phyloP scores from a whole-genome alignment of 2,329 filamentous ascomycete genomes.

The Diaporthe eres region DNA sequence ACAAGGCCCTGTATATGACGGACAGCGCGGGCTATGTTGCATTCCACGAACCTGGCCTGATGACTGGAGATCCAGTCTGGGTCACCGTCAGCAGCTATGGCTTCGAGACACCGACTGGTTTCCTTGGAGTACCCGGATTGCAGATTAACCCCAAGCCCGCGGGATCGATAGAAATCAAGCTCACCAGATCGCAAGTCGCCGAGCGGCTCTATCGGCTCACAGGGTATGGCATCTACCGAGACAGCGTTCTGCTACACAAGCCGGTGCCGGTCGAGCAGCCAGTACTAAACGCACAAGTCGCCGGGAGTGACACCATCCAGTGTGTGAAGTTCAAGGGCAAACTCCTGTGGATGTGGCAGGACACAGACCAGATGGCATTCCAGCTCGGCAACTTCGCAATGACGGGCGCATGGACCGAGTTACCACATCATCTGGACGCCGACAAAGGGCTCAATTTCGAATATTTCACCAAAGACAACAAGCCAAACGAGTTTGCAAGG shows the following conservation, averaged over 20 bases:
- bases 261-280: conserved; percentile 25
- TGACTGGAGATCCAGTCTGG: conserved; percentile 39
- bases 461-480: conserved; percentile 35
- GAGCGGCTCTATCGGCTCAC: conserved; percentile 39
- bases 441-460: conserved; percentile 35
- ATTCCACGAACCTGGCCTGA: conserved; percentile 40
- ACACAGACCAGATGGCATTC: conserved; percentile 40
- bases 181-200: conserved; percentile 39
- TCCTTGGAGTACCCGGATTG: conserved; percentile 33
- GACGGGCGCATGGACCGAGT: conserved; percentile 39
- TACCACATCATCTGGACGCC: conserved; percentile 29
- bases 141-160: conserved; percentile 33
- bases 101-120: conserved; percentile 37
- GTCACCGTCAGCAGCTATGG: conserved; percentile 42
- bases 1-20: conserved; percentile 39
- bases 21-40: conserved; percentile 42
- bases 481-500: conserved; percentile 31
- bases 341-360: conserved; percentile 42
- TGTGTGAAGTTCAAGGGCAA: conserved; percentile 34
- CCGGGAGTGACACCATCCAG: conserved; percentile 41
- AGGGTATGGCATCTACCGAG: conserved; percentile 39
- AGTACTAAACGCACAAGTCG: conserved; percentile 38
- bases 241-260: conserved; percentile 38
- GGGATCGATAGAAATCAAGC: conserved; percentile 34
- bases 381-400: conserved; percentile 40